These are phyloP conservation scores for Paxillus rubicundulus DNA, from an alignment of 768 basidiomycete genomes.

Conservation along the genomic window DNA sequence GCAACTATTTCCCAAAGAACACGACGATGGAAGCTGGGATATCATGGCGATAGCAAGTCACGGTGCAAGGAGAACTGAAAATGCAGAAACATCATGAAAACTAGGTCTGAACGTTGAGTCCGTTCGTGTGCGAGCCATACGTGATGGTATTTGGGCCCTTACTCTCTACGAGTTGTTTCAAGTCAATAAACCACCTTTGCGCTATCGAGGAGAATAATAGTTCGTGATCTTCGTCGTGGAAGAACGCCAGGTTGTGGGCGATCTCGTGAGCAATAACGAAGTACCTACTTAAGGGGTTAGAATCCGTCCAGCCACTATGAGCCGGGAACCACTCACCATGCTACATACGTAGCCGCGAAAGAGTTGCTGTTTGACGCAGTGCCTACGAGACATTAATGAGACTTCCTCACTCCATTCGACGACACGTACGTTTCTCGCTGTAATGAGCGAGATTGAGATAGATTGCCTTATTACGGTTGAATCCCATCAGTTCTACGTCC, in stretches of 20 bases:
- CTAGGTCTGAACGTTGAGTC: no score
- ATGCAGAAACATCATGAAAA: not conserved
- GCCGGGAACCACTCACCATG: not conserved
- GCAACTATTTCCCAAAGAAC: no score
- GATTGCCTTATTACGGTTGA: constrained; percentile 14
- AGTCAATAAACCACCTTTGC: no score
- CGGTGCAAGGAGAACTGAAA: not conserved
- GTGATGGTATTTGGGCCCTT: no score
- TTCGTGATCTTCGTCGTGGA: constrained; percentile 29
- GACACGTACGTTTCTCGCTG: constrained; percentile 7
- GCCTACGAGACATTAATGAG: not conserved
- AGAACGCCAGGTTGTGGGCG: constrained; percentile 20
- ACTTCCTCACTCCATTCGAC: not conserved
- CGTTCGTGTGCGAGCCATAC: no score
- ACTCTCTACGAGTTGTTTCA: no score
- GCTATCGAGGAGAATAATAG: constrained; percentile 16
- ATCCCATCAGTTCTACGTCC: constrained; percentile 14
- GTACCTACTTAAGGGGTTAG: constrained; percentile 11
- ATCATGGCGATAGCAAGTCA: not conserved
- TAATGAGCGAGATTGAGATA: constrained; percentile 15
- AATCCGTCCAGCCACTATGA: no score
- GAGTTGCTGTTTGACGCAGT: not conserved
- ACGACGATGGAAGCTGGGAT: no score
- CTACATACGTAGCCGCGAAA: not conserved
- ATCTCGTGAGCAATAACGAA: constrained; percentile 30